Base-by-base conservation (phyloP, 2,329 filamentous ascomycete species). In the Colletotrichum nymphaeae region DNA sequence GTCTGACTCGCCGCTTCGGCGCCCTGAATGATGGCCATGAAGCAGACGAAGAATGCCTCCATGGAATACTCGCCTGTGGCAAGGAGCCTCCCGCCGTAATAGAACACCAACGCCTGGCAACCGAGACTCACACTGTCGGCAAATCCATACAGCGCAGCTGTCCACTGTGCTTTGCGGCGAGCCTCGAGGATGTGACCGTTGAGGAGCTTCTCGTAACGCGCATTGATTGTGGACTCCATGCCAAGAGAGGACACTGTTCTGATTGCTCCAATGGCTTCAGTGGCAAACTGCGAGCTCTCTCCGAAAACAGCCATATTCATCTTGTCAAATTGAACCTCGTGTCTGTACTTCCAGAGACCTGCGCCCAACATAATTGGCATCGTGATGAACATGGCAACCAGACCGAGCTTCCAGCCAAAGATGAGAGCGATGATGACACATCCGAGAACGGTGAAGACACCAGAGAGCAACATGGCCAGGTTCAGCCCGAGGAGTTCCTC, bases 1-100 rank as follows among this genome's bases (percentile, higher is more conserved):
- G 91, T 90, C 74, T 92, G 88, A 1, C 92, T 93, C 0, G 92
- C 91, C 0, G 87, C 85, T 80, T 95, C 91, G 8, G 90, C 91
- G 1, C 92, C 92, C 75, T 93, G 89, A 28, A 93, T 88, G 8
- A 93, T 86, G 0, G 91, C 89, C 80, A 93, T 90, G 80, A 92
- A 93, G 32, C 86, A 89, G 26, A 88, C 85, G 75, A 89, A 90
- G 78, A 91, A 91, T 2, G 86, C 81, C 6, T 82, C 77, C 24
- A 82, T 80, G 4, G 80, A 75, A 57, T 85, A 85, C 52, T 80
- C 78, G 0, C 78, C 77, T 4, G 66, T 75, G 0, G 69, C 76
- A 11, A 80, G 24, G 0, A 79, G 76, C 5, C 73, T 66, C 1
- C 79, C 79, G 5, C 79, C 78, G 53, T 84, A 89, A 88, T 88